A percentile compares a stretch with the other conserved stretches of the same genome.
These are phyloP conservation scores for Canariomyces notabilis DNA, from an alignment of 2,329 filamentous ascomycete genomes.

Conservation along the genomic window DNA sequence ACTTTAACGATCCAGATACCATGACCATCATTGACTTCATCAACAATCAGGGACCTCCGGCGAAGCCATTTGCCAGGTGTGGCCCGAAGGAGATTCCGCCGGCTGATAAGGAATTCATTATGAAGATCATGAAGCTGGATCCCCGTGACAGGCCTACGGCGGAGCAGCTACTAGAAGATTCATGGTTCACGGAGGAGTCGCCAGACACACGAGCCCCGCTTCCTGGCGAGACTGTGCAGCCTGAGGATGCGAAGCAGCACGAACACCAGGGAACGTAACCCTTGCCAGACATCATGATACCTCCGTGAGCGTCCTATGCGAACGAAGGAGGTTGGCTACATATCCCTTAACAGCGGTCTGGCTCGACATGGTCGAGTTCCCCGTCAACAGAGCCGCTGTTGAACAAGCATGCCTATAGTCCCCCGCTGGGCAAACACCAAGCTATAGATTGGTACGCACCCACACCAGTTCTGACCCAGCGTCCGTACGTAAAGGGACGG, in stretches of 20 bases:
- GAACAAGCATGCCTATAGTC: no score
- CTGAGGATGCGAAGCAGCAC: slow-evolving; percentile 1
- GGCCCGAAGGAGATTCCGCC: slow-evolving; percentile 21
- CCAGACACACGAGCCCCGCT: slow-evolving; percentile 19
- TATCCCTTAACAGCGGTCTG: no score
- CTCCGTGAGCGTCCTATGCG: no score
- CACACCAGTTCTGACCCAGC: no score
- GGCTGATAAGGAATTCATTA: slow-evolving; percentile 25
- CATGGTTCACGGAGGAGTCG: slow-evolving; percentile 27
- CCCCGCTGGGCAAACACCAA: no score
- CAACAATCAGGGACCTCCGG: slow-evolving; percentile 18
- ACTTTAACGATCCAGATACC: slow-evolving; percentile 19
- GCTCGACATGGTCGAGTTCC: no score
- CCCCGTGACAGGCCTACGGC: slow-evolving; percentile 27
- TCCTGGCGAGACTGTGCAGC: slow-evolving; percentile 2
- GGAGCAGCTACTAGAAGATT: slow-evolving; percentile 24
- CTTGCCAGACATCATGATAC: no score
- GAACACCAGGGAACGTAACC: no score
- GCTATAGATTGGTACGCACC: no score
- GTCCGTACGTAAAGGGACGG: no score
- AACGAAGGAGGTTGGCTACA: no score
- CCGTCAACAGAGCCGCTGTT: no score
- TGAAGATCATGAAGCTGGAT: slow-evolving; percentile 27
- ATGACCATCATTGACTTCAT: slow-evolving; percentile 21
- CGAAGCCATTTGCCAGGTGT: slow-evolving; percentile 22